A percentile compares a stretch with the other conserved stretches of the same genome.
Conservation (phyloP, 768 basidiomycete species). For the Lentinus brumalis region DNA sequence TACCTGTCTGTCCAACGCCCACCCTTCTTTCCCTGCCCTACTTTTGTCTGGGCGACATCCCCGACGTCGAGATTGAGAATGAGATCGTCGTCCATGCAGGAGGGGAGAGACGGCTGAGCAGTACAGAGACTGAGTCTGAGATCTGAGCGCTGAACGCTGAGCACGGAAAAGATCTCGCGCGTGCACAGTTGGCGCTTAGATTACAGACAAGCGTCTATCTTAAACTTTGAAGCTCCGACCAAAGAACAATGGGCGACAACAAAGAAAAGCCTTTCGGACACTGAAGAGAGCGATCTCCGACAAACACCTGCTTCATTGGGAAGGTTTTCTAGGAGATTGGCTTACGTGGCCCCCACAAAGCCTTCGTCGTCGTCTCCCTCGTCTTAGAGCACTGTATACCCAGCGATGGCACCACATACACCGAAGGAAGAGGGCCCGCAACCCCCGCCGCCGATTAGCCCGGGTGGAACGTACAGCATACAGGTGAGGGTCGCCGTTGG, state of each 20-base stretch:
- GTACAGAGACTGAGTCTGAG: too few species aligned
- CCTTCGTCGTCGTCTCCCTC: conserved; percentile 1
- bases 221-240: too few species aligned
- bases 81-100: conserved; percentile 70
- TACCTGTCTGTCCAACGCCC: conserved; percentile 83
- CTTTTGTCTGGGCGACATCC: conserved; percentile 2
- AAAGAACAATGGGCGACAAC: too few species aligned
- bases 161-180: too few species aligned
- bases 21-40: conserved; percentile 46
- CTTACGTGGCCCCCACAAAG: background rate
- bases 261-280: background rate
- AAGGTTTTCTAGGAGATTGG: background rate
- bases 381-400: background rate
- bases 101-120: background rate
- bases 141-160: too few species aligned
- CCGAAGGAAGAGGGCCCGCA: conserved; percentile 40
- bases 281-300: background rate
- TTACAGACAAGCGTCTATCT: too few species aligned
- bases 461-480: conserved; percentile 75
- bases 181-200: too few species aligned
- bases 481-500: conserved; percentile 52
- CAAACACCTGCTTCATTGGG: background rate
- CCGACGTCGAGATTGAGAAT: conserved; percentile 64
- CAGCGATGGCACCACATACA: conserved; percentile 29
- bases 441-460: conserved; percentile 64